Percentiles rank a stretch among this genome's conserved stretches.
phyloP scores from a whole-genome alignment of 1,139 yeast species.

The Yamadazyma songkhlaensis region DNA sequence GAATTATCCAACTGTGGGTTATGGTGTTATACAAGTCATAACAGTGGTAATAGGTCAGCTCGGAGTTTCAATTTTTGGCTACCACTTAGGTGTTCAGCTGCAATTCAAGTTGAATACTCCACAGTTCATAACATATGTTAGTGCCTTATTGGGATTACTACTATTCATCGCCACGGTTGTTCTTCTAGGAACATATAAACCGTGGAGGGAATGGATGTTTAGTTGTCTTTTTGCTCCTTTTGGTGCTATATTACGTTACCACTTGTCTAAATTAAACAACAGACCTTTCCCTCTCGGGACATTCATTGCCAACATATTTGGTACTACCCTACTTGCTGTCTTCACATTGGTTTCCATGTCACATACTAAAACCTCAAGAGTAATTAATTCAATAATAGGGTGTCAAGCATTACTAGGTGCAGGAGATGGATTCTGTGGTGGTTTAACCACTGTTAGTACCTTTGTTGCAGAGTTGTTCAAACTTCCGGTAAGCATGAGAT shows the following conservation, averaged over 20 bases:
- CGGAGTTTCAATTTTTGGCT: constrained; percentile 35
- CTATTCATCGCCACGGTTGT: constrained; percentile 44
- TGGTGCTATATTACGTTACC: constrained; percentile 62
- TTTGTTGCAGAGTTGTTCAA: constrained; percentile 64
- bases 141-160: constrained; percentile 23
- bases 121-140: constrained; percentile 18
- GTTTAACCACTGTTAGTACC: constrained; percentile 74
- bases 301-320: constrained; percentile 61
- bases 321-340: constrained; percentile 55
- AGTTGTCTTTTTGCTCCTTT: constrained; percentile 58
- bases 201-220: constrained; percentile 67
- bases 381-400: constrained; percentile 32
- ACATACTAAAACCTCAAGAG: constrained; percentile 16
- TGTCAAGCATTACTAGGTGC: constrained; percentile 60
- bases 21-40: constrained; percentile 70
- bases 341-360: constrained; percentile 53
- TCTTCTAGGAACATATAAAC: constrained; percentile 33
- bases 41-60: constrained; percentile 34
- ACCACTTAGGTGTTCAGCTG: constrained; percentile 31
- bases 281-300: constrained; percentile 64
- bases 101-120: constrained; percentile 13
- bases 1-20: constrained; percentile 64
- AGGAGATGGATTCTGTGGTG: constrained; percentile 73
- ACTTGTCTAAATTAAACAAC: constrained; percentile 48
- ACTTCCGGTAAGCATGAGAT: constrained; percentile 28